phyloP scores from a whole-genome alignment of 2,329 filamentous ascomycete species.

The Samsoniella hepiali region DNA sequence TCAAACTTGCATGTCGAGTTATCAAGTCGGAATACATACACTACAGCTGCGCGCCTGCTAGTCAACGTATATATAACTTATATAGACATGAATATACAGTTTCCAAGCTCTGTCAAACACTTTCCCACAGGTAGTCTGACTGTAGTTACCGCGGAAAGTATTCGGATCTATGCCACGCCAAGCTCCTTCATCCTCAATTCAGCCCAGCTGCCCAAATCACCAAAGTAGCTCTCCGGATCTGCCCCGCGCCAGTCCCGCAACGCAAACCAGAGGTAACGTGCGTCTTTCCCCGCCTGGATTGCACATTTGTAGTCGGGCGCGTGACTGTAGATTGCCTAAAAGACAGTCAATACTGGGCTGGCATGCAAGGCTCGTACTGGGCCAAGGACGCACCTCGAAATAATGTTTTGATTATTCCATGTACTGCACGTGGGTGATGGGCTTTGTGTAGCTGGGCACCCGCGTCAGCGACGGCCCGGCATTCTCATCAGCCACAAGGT shows the following conservation, averaged over 20 bases:
- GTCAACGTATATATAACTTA: no score
- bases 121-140: no score
- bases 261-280: slow-evolving; percentile 29
- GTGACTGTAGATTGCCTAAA: slow-evolving; percentile 20
- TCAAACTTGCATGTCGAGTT: no score
- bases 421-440: slow-evolving; percentile 22
- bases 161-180: not conserved
- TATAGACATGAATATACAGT: no score
- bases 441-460: slow-evolving; percentile 20
- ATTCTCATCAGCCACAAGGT: slow-evolving; percentile 22
- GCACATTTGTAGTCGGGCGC: slow-evolving; percentile 24
- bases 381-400: slow-evolving; percentile 23
- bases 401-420: slow-evolving; percentile 26
- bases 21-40: no score
- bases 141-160: no score
- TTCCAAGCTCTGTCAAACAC: no score
- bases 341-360: not conserved
- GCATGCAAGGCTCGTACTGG: not conserved
- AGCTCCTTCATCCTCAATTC: slow-evolving; percentile 10
- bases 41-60: no score
- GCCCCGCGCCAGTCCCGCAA: slow-evolving; percentile 18
- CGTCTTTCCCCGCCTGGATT: slow-evolving; percentile 28
- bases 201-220: slow-evolving; percentile 3
- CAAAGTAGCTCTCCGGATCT: slow-evolving; percentile 9
- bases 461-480: slow-evolving; percentile 25